Evolutionary conservation across 2,329 filamentous ascomycete species (phyloP), one percentile per base, ranked within the genome.

Genomic region (Calycina herbarum): DNA sequence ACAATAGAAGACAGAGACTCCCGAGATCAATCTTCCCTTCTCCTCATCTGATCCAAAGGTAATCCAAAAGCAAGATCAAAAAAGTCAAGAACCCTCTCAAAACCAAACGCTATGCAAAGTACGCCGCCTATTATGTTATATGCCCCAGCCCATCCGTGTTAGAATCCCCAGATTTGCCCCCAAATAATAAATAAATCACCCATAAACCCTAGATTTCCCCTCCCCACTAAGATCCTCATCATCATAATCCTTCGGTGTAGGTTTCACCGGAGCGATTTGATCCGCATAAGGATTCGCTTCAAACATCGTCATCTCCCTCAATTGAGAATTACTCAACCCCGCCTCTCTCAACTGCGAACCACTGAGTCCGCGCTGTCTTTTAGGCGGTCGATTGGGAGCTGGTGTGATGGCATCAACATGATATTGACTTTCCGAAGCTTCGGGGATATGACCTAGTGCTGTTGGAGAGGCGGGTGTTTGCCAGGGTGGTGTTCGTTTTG

Each of bases 401-500:
- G 15, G 8, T 11, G 33, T 13, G 15, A 45, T 15, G 13, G n/a
- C 33, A 58, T 69, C 64, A 35, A 72, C 57, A n/a, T 63, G 17
- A 10, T 69, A n/a, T 8, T 57, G 63, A 63, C 67, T 69, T 59
- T 72, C 71, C 3, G 66, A 66, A 1, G 71, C 71, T 42, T 72
- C 71, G 35, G 69, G 65, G 20, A 72, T 72, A 65, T 69, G 64
- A 2, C 66, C 64, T 5, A 66, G n/a, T 6, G 56, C 56, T 31
- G 56, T 35, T 31, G 29, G 57, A 17, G 57, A 66, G 42, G 59
- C 56, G 24, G 58, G 31, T 8, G n/a, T n/a, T 29, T 45, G 31
- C 38, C 40, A 33, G 29, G 54, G n/a, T 27, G 29, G 31, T 11
- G 17, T 27, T 40, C 51, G 38, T 31, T 62, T 62, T 17, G 33